Evolutionary conservation across 139 green algal species (phyloP).

Genomic region (Micractinium conductrix): DNA sequence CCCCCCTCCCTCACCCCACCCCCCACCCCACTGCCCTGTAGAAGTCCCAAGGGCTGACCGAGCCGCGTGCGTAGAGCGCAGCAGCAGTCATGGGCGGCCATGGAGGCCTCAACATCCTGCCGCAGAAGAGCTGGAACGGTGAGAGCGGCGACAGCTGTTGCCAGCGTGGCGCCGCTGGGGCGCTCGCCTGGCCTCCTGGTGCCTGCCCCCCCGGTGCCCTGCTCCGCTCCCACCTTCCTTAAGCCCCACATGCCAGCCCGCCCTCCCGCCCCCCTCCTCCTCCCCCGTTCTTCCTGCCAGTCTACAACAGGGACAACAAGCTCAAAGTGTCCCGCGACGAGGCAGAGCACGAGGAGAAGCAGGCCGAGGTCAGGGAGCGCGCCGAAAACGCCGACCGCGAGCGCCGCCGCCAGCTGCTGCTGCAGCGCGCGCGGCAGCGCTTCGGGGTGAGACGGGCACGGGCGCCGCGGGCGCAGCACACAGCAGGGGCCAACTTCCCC

Average conservation of each 20-base stretch:
- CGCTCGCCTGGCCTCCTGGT: no score
- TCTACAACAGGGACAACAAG: slow-evolving; percentile 90
- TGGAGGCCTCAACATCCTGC: slow-evolving; percentile 96
- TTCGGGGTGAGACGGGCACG: not conserved
- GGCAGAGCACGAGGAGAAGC: slow-evolving; percentile 51
- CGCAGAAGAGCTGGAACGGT: slow-evolving; percentile 60
- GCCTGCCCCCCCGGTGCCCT: not conserved
- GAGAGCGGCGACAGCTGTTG: not conserved
- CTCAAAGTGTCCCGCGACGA: slow-evolving; percentile 75
- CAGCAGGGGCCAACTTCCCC: no score
- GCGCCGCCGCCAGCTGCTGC: slow-evolving; percentile 56
- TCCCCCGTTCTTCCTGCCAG: slow-evolving; percentile 45
- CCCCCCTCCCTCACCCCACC: no score
- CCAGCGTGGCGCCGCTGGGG: no score
- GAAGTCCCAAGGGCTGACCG: no score
- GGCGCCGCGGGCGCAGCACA: not conserved
- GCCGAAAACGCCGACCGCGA: slow-evolving; percentile 62
- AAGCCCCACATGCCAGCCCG: not conserved
- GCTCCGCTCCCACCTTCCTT: not conserved
- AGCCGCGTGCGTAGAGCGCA: no score
- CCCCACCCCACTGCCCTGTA: no score
- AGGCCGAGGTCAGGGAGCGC: slow-evolving; percentile 43
- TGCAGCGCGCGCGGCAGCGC: slow-evolving; percentile 50
- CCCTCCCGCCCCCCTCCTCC: not conserved
- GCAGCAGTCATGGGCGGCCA: slow-evolving; percentile 90